Base-by-base conservation (phyloP, 768 basidiomycete genomes). In the Boletus sensibilis region DNA sequence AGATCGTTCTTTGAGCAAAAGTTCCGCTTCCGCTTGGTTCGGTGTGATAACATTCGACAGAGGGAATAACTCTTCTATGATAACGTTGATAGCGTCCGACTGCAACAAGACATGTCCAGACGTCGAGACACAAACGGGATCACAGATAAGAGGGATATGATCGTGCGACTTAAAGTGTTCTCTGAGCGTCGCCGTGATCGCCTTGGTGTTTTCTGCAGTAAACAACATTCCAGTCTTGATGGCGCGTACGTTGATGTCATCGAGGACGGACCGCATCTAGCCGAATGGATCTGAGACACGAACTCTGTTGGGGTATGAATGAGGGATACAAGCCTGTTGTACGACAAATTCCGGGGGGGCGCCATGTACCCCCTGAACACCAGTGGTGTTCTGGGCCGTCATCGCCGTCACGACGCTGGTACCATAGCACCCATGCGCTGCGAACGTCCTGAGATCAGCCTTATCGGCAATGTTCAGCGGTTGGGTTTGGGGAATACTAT, bases 191-290 rank as follows among this genome's bases (percentile, higher is more conserved):
- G 70, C 57, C 2, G 82, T 79, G 4, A 92, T 78, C 0, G 79
- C 75, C 12, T 67, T 72, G 23, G 83, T 82, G 43, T 78, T 83
- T 0, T 73, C 76, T 0, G 79, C 75, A 56, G 87, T 82, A 63
- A 79, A 87, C 1, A 98, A 78, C 95, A 97, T 96, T 13, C 95
- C 94, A 0, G 89, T 90, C 72, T 98, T 98, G 61, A 97, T 82
- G 2, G 85, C 88, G 38, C 78, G 73, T 12, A 92, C 75, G 6
- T 83, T 72, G 37, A 92, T 80, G 66, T 97, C 94, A 13, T 79
- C 77, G 27, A 95, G 67, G 4, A 97, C 81, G 0, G 85, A 84
- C 11, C 67, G 69, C 20, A 96, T 79, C 92, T 94, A 63, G 4
- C 23, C n/a, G 16, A 18, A 40, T 52, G 50, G 25, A 1, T 43